Conservation (phyloP, 495 filamentous ascomycete genomes). For the Aspergillus baeticus region DNA sequence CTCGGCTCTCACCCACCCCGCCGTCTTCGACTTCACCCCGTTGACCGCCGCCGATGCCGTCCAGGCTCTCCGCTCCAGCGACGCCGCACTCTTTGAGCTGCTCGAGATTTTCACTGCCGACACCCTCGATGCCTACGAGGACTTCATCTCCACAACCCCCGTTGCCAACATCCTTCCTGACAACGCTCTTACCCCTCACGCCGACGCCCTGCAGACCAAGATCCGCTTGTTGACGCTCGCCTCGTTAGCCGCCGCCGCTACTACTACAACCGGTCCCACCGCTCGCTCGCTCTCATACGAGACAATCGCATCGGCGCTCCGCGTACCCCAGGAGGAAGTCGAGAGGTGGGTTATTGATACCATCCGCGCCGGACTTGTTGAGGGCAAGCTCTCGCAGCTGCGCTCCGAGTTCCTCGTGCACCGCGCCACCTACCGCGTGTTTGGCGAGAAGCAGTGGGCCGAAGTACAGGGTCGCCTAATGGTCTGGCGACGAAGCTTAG, state of each 20-base stretch:
- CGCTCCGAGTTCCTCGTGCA: slow-evolving; percentile 92
- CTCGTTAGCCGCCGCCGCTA: slow-evolving; percentile 72
- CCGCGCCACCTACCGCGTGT: slow-evolving; percentile 89
- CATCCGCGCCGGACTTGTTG: slow-evolving; percentile 89
- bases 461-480: slow-evolving; percentile 87
- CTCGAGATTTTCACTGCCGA: slow-evolving; percentile 94
- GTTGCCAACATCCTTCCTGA: slow-evolving; percentile 40
- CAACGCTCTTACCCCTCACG: slow-evolving; percentile 55
- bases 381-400: slow-evolving; percentile 90
- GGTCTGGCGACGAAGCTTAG: slow-evolving; percentile 79
- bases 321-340: slow-evolving; percentile 77
- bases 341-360: slow-evolving; percentile 99
- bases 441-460: slow-evolving; percentile 96
- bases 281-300: slow-evolving; percentile 83
- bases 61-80: slow-evolving; percentile 78
- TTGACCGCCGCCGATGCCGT: slow-evolving; percentile 82
- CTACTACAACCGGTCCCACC: slow-evolving; percentile 36
- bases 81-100: slow-evolving; percentile 81
- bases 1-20: slow-evolving; percentile 69
- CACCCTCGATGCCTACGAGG: slow-evolving; percentile 88
- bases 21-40: slow-evolving; percentile 92
- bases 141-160: slow-evolving; percentile 63
- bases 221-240: slow-evolving; percentile 94
- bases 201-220: slow-evolving; percentile 82
- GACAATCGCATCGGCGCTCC: slow-evolving; percentile 75